phyloP scores from a whole-genome alignment of 2,329 filamentous ascomycete species.

The Pseudopithomyces maydicus region DNA sequence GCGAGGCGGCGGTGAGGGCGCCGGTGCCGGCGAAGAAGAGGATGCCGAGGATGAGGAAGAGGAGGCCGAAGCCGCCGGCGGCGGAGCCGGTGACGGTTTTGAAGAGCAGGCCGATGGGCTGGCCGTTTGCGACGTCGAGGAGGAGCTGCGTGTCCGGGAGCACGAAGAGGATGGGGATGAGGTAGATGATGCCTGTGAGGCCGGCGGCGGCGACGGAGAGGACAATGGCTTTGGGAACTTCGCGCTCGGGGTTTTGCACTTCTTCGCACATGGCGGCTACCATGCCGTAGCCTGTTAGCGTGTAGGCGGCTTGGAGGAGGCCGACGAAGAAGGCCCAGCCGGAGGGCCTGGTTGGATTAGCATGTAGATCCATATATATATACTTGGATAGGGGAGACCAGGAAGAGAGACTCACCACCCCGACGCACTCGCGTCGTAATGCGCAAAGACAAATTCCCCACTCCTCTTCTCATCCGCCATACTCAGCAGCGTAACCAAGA shows the following conservation, averaged over 20 bases:
- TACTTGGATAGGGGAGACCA: no score
- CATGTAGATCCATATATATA: neutral
- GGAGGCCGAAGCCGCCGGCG: constrained; percentile 73
- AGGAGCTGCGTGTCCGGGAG: constrained; percentile 70
- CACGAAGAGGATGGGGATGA: constrained; percentile 77
- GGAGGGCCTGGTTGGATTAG: constrained; percentile 53
- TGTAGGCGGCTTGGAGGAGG: constrained; percentile 68
- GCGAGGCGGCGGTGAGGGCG: constrained; percentile 73
- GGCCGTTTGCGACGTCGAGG: constrained; percentile 69
- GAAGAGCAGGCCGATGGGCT: constrained; percentile 78
- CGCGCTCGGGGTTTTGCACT: constrained; percentile 69
- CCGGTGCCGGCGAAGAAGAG: constrained; percentile 77
- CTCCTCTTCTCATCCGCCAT: constrained; percentile 64
- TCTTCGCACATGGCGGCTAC: constrained; percentile 75
- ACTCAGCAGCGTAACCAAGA: constrained; percentile 66
- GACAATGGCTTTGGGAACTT: constrained; percentile 74
- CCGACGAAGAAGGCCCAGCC: constrained; percentile 78
- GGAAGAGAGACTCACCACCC: constrained; percentile 65
- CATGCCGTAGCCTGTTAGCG: constrained; percentile 69
- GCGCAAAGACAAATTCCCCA: constrained; percentile 68
- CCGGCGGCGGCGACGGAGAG: constrained; percentile 70
- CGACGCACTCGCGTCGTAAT: constrained; percentile 69
- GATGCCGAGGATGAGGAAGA: constrained; percentile 78
- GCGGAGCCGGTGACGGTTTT: constrained; percentile 75
- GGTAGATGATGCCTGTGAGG: constrained; percentile 68